phyloP scores from a whole-genome alignment of 768 basidiomycete genomes.

The Pulveroboletus sp. region DNA sequence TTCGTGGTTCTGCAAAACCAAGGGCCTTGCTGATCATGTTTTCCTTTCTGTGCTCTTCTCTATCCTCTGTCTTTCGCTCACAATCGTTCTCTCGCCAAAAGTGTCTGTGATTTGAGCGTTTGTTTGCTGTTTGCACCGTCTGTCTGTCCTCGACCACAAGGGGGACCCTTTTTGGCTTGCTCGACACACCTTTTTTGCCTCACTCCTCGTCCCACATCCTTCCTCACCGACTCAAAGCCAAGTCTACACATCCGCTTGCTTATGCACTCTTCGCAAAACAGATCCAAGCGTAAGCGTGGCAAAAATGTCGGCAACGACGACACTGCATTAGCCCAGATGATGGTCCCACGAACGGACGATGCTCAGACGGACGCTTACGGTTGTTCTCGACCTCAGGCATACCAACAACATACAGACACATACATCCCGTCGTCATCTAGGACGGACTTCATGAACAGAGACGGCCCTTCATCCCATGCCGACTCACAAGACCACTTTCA shows the following conservation, averaged over 20 bases:
- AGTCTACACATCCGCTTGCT: conserved; percentile 19
- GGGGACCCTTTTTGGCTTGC: conserved; percentile 25
- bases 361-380: conserved; percentile 49
- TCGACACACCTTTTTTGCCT: conserved; percentile 26
- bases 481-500: conserved; percentile 42
- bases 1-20: conserved; percentile 19
- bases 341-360: conserved; percentile 47
- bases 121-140: conserved; percentile 27
- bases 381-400: conserved; percentile 42
- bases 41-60: conserved; percentile 15
- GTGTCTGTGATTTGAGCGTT: conserved; percentile 30
- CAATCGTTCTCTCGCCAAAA: conserved; percentile 15
- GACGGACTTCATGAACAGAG: conserved; percentile 33
- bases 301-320: conserved; percentile 49
- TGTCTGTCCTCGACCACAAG: conserved; percentile 22
- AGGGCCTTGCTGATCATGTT: conserved; percentile 22
- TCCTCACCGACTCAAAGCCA: conserved; percentile 18
- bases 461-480: conserved; percentile 45
- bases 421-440: conserved; percentile 42
- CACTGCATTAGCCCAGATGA: conserved; percentile 31
- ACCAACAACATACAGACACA: conserved; percentile 40
- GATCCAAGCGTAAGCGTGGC: conserved; percentile 48
- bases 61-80: conserved; percentile 16
- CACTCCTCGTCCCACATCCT: conserved; percentile 17
- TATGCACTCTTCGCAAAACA: conserved; percentile 38